Conservation (phyloP, 2,329 filamentous ascomycete species). For the Verticillium dahliae region DNA sequence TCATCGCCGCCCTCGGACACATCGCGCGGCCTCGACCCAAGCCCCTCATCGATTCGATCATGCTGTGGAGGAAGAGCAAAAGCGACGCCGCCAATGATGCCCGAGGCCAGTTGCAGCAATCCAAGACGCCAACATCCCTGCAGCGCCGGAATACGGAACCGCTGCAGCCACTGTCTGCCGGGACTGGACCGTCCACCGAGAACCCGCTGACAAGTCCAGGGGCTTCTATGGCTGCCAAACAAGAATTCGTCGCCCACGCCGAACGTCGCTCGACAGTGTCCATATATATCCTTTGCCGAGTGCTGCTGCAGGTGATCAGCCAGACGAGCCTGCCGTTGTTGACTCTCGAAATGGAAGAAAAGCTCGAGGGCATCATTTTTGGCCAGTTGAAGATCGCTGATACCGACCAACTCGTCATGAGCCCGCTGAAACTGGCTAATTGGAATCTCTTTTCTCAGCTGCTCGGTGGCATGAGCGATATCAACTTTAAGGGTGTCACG, state of each 20-base stretch:
- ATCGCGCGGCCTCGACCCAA: constrained; percentile 93
- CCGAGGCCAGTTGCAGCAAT: constrained; percentile 49
- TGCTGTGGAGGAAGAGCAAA: constrained; percentile 96
- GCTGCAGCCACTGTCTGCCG: constrained; percentile 35
- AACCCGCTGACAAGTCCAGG: constrained; percentile 21
- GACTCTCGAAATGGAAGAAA: constrained; percentile 86
- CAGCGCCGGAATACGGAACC: constrained; percentile 72
- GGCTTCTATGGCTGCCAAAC: constrained; percentile 41
- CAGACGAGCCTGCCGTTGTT: constrained; percentile 80
- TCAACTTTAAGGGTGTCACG: constrained; percentile 81
- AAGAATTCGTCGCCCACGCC: constrained; percentile 69
- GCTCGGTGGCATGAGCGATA: constrained; percentile 91
- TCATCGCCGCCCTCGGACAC: constrained; percentile 87
- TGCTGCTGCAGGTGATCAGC: constrained; percentile 87
- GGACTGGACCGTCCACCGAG: constrained; percentile 18
- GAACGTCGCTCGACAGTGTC: constrained; percentile 91
- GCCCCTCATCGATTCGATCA: constrained; percentile 91
- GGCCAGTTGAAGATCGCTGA: constrained; percentile 88
- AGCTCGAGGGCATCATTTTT: constrained; percentile 92
- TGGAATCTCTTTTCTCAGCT: constrained; percentile 93
- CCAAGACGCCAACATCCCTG: constrained; percentile 38
- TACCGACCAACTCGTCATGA: constrained; percentile 69
- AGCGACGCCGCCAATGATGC: constrained; percentile 78
- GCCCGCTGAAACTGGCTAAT: constrained; percentile 81
- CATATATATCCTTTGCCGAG: constrained; percentile 90